These are phyloP conservation scores for Yamadazyma diddensiae DNA, from an alignment of 1,139 yeast genomes.

Conservation along the genomic window DNA sequence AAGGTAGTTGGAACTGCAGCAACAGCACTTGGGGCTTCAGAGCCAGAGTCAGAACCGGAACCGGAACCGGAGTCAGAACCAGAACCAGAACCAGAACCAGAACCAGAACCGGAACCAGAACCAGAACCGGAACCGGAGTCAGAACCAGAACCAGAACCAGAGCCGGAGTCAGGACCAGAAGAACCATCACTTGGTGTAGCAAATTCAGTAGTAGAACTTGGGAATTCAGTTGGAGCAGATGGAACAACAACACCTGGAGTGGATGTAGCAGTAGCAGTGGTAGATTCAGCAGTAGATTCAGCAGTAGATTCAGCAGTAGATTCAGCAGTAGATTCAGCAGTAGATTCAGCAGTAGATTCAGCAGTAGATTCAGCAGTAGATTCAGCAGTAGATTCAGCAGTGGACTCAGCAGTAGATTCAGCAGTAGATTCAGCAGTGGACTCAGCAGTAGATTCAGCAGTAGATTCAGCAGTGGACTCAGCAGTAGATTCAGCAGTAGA, in stretches of 20 bases:
- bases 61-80: slow-evolving; percentile 3
- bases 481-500: slow-evolving; percentile 2
- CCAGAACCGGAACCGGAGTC: slow-evolving; percentile 3
- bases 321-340: slow-evolving; percentile 1
- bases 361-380: slow-evolving; percentile 2
- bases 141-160: slow-evolving; percentile 5
- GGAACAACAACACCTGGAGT: slow-evolving; percentile 2
- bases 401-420: slow-evolving; percentile 4
- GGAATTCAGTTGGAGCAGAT: slow-evolving; percentile 5
- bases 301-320: slow-evolving; percentile 3
- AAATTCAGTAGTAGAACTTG: slow-evolving; percentile 4
- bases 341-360: no score
- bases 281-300: slow-evolving; percentile 2
- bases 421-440: slow-evolving; percentile 3
- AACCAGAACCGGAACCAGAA: slow-evolving; percentile 4
- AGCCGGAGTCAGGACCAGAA: slow-evolving; percentile 2
- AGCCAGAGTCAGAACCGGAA: slow-evolving; percentile 5
- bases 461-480: slow-evolving; percentile 1
- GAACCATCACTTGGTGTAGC: slow-evolving; percentile 2
- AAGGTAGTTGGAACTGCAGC: slow-evolving; percentile 7
- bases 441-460: slow-evolving; percentile 2
- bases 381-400: slow-evolving; percentile 3
- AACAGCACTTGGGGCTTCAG: neutral
- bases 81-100: slow-evolving; percentile 3
- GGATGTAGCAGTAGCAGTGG: slow-evolving; percentile 1